Conservation (phyloP, 352 stramenopile genomes). For the Albugo candida region DNA sequence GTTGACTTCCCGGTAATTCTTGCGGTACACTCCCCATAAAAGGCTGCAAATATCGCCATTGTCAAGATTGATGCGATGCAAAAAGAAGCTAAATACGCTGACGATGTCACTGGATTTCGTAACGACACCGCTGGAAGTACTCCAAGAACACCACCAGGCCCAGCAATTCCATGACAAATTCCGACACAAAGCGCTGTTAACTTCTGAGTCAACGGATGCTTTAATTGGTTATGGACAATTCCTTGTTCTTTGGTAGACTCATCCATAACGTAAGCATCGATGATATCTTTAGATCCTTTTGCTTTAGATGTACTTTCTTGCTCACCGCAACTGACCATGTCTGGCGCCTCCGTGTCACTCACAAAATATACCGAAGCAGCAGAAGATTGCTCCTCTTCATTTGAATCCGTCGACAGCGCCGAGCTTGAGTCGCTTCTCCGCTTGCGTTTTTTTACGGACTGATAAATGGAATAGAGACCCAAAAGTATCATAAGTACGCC, state of each 20-base stretch:
- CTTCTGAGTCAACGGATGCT: constrained; percentile 6
- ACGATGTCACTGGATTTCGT: constrained; percentile 45
- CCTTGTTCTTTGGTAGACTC: background rate
- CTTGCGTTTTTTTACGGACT: constrained; percentile 1
- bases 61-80: constrained; percentile 77
- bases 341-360: background rate
- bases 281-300: background rate
- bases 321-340: background rate
- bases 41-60: constrained; percentile 78
- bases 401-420: background rate
- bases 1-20: constrained; percentile 29
- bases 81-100: constrained; percentile 74
- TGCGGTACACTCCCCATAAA: constrained; percentile 61
- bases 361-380: background rate
- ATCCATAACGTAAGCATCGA: background rate
- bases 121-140: constrained; percentile 77
- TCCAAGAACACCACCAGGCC: constrained; percentile 43
- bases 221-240: background rate
- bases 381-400: background rate
- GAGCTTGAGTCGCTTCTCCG: background rate
- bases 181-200: constrained; percentile 62
- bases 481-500: constrained; percentile 64
- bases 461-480: constrained; percentile 25
- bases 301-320: background rate
- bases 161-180: constrained; percentile 77